Conservation (phyloP, 1,284 basidiomycete species). For the Quambalaria eucalypti region DNA sequence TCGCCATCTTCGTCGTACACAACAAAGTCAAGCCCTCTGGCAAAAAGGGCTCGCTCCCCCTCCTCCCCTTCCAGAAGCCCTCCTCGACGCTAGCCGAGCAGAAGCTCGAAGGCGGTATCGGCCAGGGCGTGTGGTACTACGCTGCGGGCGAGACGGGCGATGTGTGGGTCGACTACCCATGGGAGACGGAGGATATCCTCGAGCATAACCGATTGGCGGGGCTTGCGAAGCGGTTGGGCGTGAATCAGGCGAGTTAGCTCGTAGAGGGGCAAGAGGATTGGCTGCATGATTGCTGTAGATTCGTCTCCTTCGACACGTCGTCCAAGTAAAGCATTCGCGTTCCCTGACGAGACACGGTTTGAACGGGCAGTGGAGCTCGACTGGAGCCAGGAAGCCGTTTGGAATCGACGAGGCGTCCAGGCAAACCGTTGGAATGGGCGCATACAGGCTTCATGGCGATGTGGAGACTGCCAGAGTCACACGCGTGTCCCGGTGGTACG, state of each 20-base stretch:
- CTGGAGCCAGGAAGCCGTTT: no score
- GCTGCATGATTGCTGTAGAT: no score
- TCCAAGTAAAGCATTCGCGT: no score
- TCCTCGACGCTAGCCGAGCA: constrained; percentile 26
- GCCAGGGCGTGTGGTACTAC: constrained; percentile 42
- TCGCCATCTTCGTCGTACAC: constrained; percentile 46
- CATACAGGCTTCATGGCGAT: no score
- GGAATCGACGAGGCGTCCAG: no score
- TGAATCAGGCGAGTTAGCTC: not conserved
- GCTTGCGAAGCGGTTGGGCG: constrained; percentile 29
- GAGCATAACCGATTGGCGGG: constrained; percentile 46
- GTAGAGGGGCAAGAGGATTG: not conserved
- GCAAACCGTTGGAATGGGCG: no score
- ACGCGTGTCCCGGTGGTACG: no score
- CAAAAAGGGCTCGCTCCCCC: constrained; percentile 40
- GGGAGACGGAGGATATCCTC: constrained; percentile 41
- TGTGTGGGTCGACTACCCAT: constrained; percentile 45
- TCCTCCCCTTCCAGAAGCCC: constrained; percentile 9
- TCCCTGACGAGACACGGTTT: no score
- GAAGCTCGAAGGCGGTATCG: constrained; percentile 16
- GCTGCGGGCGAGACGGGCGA: constrained; percentile 40
- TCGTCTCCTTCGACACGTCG: no score
- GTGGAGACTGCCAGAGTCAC: no score
- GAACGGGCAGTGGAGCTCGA: no score
- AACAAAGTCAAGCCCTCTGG: constrained; percentile 38